Conservation (phyloP, 2,329 filamentous ascomycete species). For the Myriosclerotinia duriaeana region DNA sequence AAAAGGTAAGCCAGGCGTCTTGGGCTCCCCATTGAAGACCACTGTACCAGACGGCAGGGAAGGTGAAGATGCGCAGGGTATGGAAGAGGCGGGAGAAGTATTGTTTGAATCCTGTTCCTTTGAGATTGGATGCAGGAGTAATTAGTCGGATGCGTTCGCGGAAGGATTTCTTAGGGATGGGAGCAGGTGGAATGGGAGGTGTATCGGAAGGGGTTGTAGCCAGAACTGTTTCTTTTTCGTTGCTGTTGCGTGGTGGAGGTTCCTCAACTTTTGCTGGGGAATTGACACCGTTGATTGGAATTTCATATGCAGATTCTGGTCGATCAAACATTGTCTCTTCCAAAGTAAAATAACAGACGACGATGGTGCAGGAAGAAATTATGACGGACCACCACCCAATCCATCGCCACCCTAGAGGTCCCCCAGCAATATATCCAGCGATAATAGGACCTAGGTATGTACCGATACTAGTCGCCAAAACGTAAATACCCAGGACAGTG, state of each 20-base stretch:
- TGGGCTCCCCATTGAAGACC: slow-evolving; percentile 60
- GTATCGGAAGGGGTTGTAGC: slow-evolving; percentile 23
- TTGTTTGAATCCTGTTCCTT: slow-evolving; percentile 54
- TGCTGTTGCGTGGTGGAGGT: background rate
- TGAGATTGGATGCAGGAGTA: slow-evolving; percentile 55
- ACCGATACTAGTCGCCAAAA: slow-evolving; percentile 55
- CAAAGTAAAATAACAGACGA: slow-evolving; percentile 52
- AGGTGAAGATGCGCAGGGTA: slow-evolving; percentile 56
- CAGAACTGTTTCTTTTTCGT: slow-evolving; percentile 27
- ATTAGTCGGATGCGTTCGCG: slow-evolving; percentile 56
- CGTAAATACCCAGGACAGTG: slow-evolving; percentile 54
- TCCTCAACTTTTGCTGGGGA: background rate
- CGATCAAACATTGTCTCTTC: slow-evolving; percentile 55
- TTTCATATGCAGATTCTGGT: slow-evolving; percentile 41
- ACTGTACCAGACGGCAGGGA: slow-evolving; percentile 57
- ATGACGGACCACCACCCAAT: slow-evolving; percentile 54
- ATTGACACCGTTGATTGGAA: slow-evolving; percentile 33
- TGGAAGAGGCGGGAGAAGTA: slow-evolving; percentile 54
- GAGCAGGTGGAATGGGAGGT: slow-evolving; percentile 13
- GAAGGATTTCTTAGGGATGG: slow-evolving; percentile 47
- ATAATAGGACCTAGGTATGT: slow-evolving; percentile 56
- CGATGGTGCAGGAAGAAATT: slow-evolving; percentile 48
- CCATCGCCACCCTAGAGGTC: slow-evolving; percentile 54
- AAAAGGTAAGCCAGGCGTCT: slow-evolving; percentile 60
- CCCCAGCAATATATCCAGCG: slow-evolving; percentile 51